Evolutionary conservation across 768 basidiomycete species (phyloP).

Genomic region (Lactarius sp.): DNA sequence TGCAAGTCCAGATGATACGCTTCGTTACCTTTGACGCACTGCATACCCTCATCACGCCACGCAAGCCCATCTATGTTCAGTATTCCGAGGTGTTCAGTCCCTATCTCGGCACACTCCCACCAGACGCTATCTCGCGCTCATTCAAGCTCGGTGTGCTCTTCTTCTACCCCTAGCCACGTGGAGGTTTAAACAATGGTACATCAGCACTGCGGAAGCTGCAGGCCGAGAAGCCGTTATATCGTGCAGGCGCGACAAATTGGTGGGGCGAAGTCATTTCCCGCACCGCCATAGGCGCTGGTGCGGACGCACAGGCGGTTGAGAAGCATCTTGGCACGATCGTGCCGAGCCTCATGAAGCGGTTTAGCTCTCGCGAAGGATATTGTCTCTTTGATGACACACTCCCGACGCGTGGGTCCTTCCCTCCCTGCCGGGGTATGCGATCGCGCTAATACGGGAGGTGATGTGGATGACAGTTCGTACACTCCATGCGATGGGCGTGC

Average conservation of each 20-base stretch:
- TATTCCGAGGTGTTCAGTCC: slow-evolving; percentile 63
- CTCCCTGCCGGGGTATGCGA: neutral
- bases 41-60: slow-evolving; percentile 68
- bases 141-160: slow-evolving; percentile 51
- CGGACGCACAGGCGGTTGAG: slow-evolving; percentile 52
- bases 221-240: slow-evolving; percentile 54
- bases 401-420: slow-evolving; percentile 39
- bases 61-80: slow-evolving; percentile 60
- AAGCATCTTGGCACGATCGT: slow-evolving; percentile 52
- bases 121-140: slow-evolving; percentile 47
- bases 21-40: slow-evolving; percentile 77
- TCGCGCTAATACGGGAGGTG: neutral
- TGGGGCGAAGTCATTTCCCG: slow-evolving; percentile 74
- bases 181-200: neutral
- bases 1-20: slow-evolving; percentile 38
- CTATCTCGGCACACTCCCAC: slow-evolving; percentile 56
- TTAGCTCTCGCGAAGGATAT: slow-evolving; percentile 70
- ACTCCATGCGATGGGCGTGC: slow-evolving; percentile 43
- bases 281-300: slow-evolving; percentile 74
- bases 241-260: slow-evolving; percentile 52
- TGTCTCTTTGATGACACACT: slow-evolving; percentile 49
- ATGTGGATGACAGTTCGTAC: slow-evolving; percentile 36
- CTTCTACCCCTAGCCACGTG: neutral
- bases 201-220: slow-evolving; percentile 50
- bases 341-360: slow-evolving; percentile 54